Base-by-base conservation (phyloP, 192 early-diverging fungal genomes). In the Linnemannia exigua region DNA sequence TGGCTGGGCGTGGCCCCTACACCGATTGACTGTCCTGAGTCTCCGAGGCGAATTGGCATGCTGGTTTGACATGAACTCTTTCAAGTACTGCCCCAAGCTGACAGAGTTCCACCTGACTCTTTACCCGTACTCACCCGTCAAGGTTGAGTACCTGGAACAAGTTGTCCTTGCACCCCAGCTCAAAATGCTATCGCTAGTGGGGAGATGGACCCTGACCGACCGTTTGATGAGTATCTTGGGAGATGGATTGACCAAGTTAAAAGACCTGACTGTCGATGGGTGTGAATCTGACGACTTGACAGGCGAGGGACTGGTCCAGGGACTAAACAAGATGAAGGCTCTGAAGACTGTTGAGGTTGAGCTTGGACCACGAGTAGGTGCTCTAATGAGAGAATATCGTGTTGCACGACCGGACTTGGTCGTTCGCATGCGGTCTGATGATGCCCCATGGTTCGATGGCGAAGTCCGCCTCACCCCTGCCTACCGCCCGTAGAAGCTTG, bases 61-160 rank as follows among this genome's bases (percentile, higher is more conserved):
- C 25, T 80, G 74, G 77, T 86, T 86, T 19, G 79, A 86, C 41
- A 16, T 86, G 33, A 67, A 79, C 37, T 86, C 84, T 1, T 47
- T 86, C 5, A 35, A 41, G 37, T 69, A 54, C 41, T 86, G 84
- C 38, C 79, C 84, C 11, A 44, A 33, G 16, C 25, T 86, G 37
- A 47, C 19, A 14, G 79, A 79, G 20, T 75, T 86, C 33, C n/a
- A 77, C 63, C 38, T 86, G 66, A 77, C 74, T 0, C 22, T 86
- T 25, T 54, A 77, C n/a, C 84, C 84, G 0, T 86, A 79, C 33
- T 79, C 84, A 1, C 84, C 84, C n/a, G 69, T 79, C 4, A 17
- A 58, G 25, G 12, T 58, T 0, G 79, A 86, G 20, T 75, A 86
- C 54, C 33, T 86, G 41, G 58, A 71, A 8, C 67, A 61, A 17